Evolutionary conservation across 306 rosid genomes (phyloP).

Genomic region (Trifolium subterraneum): DNA sequence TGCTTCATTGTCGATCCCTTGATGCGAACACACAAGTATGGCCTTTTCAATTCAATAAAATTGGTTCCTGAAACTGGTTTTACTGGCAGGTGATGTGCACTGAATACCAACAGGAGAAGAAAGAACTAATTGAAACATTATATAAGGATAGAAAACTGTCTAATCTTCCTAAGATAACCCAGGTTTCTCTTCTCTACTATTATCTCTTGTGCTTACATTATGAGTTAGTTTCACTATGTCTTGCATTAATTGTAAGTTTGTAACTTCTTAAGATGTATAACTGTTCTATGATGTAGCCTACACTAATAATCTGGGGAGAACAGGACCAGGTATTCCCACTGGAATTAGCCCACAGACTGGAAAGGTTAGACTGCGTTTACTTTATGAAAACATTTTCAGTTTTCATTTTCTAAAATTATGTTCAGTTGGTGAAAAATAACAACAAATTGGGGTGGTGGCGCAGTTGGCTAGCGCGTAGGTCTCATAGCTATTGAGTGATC

Average conservation of each 20-base stretch:
- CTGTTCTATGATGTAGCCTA: slow-evolving; percentile 61
- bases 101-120: slow-evolving; percentile 65
- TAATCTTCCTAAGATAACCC: slow-evolving; percentile 80
- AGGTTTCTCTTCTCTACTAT: slow-evolving; percentile 54
- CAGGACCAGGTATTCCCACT: slow-evolving; percentile 78
- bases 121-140: slow-evolving; percentile 64
- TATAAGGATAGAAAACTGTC: slow-evolving; percentile 69
- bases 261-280: background rate
- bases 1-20: background rate
- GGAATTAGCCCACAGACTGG: slow-evolving; percentile 81
- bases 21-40: background rate
- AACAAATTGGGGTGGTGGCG: no score
- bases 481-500: no score
- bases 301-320: slow-evolving; percentile 90
- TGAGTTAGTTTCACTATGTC: background rate
- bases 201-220: background rate
- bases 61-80: slow-evolving; percentile 40
- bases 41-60: slow-evolving; percentile 12
- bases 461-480: no score
- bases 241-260: background rate
- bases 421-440: no score
- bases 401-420: no score
- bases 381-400: no score
- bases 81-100: slow-evolving; percentile 75
- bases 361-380: slow-evolving; percentile 50